phyloP scores from a whole-genome alignment of 129 eudicot genomes.

The Artemisia annua region DNA sequence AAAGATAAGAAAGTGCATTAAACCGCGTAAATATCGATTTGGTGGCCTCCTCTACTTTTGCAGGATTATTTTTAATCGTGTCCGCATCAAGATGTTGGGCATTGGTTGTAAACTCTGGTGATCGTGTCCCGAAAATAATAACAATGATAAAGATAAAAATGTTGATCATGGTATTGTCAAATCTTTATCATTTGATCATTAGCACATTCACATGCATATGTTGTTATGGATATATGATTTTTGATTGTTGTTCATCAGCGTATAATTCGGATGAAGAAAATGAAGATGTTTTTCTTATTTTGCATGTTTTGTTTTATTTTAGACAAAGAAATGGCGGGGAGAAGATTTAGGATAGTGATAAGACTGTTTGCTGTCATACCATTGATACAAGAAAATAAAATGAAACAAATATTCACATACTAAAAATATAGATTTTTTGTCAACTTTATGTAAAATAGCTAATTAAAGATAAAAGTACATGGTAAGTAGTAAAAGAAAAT shows the following conservation, averaged over 20 bases:
- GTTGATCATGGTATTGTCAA: constrained; percentile 15
- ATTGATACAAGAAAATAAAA: no score
- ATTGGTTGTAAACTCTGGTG: neutral
- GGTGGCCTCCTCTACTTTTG: constrained; percentile 32
- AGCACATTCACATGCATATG: constrained; percentile 14
- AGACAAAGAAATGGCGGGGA: constrained; percentile 75
- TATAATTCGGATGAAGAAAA: constrained; percentile 25
- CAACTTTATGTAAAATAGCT: no score
- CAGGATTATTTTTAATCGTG: constrained; percentile 28
- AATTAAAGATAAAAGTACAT: no score
- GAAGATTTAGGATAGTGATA: constrained; percentile 44
- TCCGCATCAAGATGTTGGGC: constrained; percentile 34
- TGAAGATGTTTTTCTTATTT: constrained; percentile 18
- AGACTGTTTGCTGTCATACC: no score
- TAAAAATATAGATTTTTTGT: no score
- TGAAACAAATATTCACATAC: no score
- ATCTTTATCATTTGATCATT: constrained; percentile 16
- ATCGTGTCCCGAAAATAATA: constrained; percentile 18
- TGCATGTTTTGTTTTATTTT: constrained; percentile 22
- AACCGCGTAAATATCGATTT: constrained; percentile 37
- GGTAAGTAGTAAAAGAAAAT: no score
- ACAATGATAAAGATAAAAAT: neutral
- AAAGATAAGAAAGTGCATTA: constrained; percentile 38
- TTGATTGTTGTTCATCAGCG: neutral
- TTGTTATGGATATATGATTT: constrained; percentile 11